Evolutionary conservation across 257 asterid species (phyloP), one percentile per base, ranked within the genome.

Genomic region (Linderniella brevidens): DNA sequence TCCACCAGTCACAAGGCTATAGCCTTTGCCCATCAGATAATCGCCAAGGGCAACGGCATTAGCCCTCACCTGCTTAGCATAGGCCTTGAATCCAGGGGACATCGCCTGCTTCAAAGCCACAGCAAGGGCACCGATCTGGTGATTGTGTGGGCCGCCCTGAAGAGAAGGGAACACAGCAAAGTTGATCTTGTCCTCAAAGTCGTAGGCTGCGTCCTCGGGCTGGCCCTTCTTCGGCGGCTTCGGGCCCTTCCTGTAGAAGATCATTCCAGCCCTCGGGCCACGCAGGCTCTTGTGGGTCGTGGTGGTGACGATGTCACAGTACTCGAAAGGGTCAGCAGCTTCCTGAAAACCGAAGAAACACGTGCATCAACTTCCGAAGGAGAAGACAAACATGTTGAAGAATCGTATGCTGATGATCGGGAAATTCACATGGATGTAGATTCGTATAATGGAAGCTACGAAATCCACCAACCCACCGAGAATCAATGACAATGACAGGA

Each of bases 111-210:
- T 82, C 65, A 87, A 69, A 47, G 95, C 97, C 48, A 87, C 97
- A 56, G 95, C 97, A 60, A 87, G 77, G 61, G 97, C 97, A 63
- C 93, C 97, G 11, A 87, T 87, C 58, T 87, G 97, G 71, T 87
- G 97, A 65, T 87, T 87, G 82, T 87, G 97, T 12, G 95, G 95
- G 46, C 97, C 95, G 11, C 97, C 97, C 76, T 87, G 97, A 43
- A 87, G 90, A 17, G 97, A 68, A 7, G 96, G 96, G 78, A 86
- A 86, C 58, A 82, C 96, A 0, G 96, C 86, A 65, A 87, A 87
- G 67, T 87, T 87, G 64, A 87, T 57, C 73, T 80, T 80, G 83
- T 87, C 95, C 74, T 87, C 97, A 19, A 87, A 87, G 44, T 83
- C 95, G 47, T 87, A 87, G 7, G 71, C 86, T 0, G 92, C 86